Percentiles rank a stretch among this genome's conserved stretches.
phyloP scores from a whole-genome alignment of 2,329 filamentous ascomycete species.

The Colletotrichum sp. region DNA sequence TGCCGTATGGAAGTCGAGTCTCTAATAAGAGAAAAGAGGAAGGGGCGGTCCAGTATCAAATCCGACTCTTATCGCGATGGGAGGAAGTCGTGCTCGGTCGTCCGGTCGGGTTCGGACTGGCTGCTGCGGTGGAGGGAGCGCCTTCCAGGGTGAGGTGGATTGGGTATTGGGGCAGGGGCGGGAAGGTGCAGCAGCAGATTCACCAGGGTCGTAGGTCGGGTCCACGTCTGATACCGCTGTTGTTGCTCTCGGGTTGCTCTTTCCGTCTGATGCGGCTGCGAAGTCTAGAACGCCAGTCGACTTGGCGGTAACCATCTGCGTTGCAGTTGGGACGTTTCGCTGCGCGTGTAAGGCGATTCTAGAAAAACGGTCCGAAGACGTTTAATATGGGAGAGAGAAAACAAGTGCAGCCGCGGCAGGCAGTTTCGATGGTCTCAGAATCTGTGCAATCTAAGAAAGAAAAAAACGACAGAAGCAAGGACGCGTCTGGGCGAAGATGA shows the following conservation, averaged over 20 bases:
- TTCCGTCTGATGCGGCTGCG: neutral
- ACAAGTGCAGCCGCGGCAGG: neutral
- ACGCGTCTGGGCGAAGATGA: neutral
- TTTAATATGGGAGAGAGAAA: neutral
- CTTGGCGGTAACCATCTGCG: neutral
- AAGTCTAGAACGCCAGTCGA: neutral
- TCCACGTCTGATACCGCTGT: neutral
- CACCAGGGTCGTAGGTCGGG: neutral
- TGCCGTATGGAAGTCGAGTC: neutral
- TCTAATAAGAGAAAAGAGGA: neutral
- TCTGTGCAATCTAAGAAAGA: neutral
- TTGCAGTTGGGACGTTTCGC: neutral
- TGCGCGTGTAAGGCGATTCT: neutral
- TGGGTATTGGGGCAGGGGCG: neutral
- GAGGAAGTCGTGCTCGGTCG: neutral
- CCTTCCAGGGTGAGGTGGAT: neutral
- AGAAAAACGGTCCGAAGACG: neutral
- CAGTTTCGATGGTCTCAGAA: neutral
- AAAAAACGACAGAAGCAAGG: neutral
- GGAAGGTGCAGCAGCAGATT: neutral
- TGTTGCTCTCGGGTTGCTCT: neutral
- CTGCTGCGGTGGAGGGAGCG: neutral
- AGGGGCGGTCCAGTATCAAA: neutral
- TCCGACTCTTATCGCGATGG: neutral
- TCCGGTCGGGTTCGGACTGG: neutral